Conservation (phyloP, 140 eudicot species). For the Senecio squalidus region DNA sequence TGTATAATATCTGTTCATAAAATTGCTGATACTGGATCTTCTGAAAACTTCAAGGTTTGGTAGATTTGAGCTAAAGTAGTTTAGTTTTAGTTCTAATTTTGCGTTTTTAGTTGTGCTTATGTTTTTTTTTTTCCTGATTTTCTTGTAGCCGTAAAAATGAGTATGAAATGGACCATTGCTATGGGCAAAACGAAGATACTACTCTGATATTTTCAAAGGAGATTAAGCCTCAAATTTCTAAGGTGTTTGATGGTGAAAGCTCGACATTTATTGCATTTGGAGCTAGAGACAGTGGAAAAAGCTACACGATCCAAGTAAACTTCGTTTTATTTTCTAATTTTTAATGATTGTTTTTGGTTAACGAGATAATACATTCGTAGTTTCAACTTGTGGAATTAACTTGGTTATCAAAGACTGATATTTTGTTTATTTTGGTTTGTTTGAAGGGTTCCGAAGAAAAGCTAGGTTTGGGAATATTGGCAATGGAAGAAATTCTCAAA, state of each 20-base stretch:
- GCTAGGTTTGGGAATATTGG: slow-evolving; percentile 59
- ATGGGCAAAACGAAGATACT: slow-evolving; percentile 48
- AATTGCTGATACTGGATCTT: slow-evolving; percentile 9
- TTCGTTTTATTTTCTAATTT: background rate
- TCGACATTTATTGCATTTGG: slow-evolving; percentile 74
- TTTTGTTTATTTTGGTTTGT: background rate
- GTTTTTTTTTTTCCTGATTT: no score
- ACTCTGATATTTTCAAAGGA: slow-evolving; percentile 44
- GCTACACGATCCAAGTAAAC: slow-evolving; percentile 67
- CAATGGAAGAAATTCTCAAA: slow-evolving; percentile 49
- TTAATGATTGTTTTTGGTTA: background rate
- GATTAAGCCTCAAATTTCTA: slow-evolving; percentile 49
- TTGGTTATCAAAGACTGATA: background rate
- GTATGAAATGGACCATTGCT: slow-evolving; percentile 64
- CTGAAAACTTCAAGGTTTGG: slow-evolving; percentile 42
- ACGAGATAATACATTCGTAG: background rate
- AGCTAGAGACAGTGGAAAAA: slow-evolving; percentile 86
- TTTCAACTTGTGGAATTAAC: background rate
- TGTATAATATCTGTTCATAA: slow-evolving; percentile 38
- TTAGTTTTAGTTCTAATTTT: no score
- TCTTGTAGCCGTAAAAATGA: slow-evolving; percentile 58
- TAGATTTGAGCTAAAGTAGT: background rate
- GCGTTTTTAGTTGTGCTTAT: no score
- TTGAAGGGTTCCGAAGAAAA: slow-evolving; percentile 62
- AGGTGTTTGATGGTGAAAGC: slow-evolving; percentile 48